These are phyloP conservation scores for Acanthamoeba triangularis DNA, from an alignment of 208 protist genomes.

Conservation along the genomic window DNA sequence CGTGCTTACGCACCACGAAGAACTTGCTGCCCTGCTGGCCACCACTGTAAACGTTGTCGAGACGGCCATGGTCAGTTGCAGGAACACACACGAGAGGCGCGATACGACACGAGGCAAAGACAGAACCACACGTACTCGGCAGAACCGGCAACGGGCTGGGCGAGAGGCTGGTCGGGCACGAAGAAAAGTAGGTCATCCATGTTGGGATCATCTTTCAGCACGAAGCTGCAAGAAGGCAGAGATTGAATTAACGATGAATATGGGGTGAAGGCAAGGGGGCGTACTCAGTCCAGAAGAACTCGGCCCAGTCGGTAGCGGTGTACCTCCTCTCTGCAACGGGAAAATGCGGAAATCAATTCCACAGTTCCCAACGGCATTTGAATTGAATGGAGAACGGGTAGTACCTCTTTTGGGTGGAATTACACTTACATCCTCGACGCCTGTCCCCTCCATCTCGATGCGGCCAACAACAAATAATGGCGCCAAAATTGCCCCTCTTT, in stretches of 20 bases:
- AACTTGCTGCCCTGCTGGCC: conserved; percentile 2
- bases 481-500: too few species aligned
- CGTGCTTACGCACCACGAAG: conserved; percentile 56
- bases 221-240: background rate
- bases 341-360: background rate
- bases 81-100: background rate
- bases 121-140: background rate
- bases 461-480: background rate
- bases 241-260: background rate
- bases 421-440: background rate
- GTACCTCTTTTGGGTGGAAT: background rate
- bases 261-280: background rate
- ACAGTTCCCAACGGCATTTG: too few species aligned
- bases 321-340: background rate
- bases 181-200: conserved; percentile 47
- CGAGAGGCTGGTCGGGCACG: conserved; percentile 2
- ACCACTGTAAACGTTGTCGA: background rate
- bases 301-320: conserved; percentile 26
- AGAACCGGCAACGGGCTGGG: background rate
- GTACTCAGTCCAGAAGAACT: conserved; percentile 65
- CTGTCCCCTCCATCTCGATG: background rate
- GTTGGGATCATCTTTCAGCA: conserved; percentile 46
- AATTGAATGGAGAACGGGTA: background rate
- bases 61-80: too few species aligned
- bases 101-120: background rate